Evolutionary conservation across 2,329 filamentous ascomycete species (phyloP).

Genomic region (Atkinsonella texensis): DNA sequence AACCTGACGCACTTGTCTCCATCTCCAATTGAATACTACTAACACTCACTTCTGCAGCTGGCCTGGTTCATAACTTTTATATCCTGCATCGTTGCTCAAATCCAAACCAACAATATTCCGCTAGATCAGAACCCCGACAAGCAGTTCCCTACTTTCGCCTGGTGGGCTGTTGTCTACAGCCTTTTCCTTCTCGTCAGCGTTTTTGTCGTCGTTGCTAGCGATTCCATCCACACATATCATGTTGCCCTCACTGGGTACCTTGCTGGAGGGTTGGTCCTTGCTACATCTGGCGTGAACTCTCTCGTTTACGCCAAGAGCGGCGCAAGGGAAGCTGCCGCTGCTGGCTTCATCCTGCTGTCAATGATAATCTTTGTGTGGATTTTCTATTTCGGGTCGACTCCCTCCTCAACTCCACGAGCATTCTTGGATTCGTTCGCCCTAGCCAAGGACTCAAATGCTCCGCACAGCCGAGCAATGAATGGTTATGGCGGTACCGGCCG

Average conservation of each 20-base stretch:
- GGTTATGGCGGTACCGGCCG: conserved; percentile 60
- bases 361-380: conserved; percentile 96
- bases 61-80: conserved; percentile 93
- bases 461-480: conserved; percentile 60
- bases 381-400: conserved; percentile 94
- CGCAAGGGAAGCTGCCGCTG: conserved; percentile 73
- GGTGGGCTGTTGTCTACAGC: conserved; percentile 85
- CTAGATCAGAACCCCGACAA: conserved; percentile 12
- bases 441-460: conserved; percentile 67
- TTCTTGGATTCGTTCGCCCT: conserved; percentile 95
- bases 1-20: not conserved
- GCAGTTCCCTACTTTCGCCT: conserved; percentile 72
- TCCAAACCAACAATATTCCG: conserved; percentile 27
- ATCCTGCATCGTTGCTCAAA: conserved; percentile 62
- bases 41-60: conserved; percentile 42
- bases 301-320: conserved; percentile 67
- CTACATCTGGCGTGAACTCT: conserved; percentile 74
- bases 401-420: conserved; percentile 71
- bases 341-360: conserved; percentile 85
- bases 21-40: not conserved
- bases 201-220: conserved; percentile 70
- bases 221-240: conserved; percentile 78
- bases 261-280: conserved; percentile 69
- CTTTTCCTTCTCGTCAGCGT: conserved; percentile 72
- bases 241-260: conserved; percentile 86